Percentiles rank a stretch among this genome's conserved stretches.
Conservation (phyloP, 495 filamentous ascomycete species). For the Penicillium coprophilum region DNA sequence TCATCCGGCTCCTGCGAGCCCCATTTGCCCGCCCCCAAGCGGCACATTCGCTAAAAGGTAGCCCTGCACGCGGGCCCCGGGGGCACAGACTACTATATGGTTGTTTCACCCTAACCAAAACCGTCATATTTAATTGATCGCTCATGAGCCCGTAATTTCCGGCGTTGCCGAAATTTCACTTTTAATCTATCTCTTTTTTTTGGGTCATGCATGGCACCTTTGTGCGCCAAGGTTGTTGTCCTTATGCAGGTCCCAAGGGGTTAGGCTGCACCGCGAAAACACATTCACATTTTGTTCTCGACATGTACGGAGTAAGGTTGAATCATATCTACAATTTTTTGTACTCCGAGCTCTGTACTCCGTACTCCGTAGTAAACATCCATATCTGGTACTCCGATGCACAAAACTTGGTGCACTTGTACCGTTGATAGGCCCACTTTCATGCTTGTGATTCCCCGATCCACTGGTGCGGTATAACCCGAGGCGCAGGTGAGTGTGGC, state of each 20-base stretch:
- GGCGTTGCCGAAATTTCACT: conserved; percentile 7
- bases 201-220: background rate
- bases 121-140: conserved; percentile 12
- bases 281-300: background rate
- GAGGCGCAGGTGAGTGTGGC: conserved; percentile 5
- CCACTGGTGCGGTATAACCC: conserved; percentile 8
- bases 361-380: too few species aligned
- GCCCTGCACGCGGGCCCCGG: background rate
- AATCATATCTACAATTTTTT: background rate
- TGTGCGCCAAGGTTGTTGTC: background rate
- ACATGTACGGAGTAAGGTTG: background rate
- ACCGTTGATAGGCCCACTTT: background rate
- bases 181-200: conserved; percentile 8
- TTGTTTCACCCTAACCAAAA: conserved; percentile 11
- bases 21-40: background rate
- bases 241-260: conserved; percentile 4
- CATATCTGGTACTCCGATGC: background rate
- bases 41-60: conserved; percentile 5
- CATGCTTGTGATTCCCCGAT: conserved; percentile 2
- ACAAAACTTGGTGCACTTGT: background rate
- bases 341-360: too few species aligned
- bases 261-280: background rate
- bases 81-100: conserved; percentile 8
- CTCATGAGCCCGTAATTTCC: conserved; percentile 10
- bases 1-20: background rate